A percentile compares a stretch with the other conserved stretches of the same genome.
These are phyloP conservation scores for Coffea humblotiana DNA, from an alignment of 305 asterid genomes.

Conservation along the genomic window DNA sequence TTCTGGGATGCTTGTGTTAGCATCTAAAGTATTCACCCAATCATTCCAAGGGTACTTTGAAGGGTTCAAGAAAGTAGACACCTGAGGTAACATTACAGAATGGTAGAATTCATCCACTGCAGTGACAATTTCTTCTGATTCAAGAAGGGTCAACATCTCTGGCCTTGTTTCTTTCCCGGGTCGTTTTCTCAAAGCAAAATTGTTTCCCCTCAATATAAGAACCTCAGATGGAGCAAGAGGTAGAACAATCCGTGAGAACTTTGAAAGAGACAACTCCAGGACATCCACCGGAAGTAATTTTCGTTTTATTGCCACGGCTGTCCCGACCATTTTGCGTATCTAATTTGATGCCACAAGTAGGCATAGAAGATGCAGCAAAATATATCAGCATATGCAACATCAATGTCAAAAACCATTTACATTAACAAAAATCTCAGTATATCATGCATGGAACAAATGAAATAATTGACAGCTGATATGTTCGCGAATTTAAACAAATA, in stretches of 20 bases:
- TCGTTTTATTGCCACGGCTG: conserved; percentile 82
- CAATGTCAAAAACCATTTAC: not conserved
- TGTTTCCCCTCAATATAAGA: conserved; percentile 68
- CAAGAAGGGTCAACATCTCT: conserved; percentile 74
- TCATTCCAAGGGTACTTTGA: conserved; percentile 68
- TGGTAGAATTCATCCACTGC: conserved; percentile 61
- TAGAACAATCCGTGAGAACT: conserved; percentile 72
- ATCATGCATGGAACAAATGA: not conserved
- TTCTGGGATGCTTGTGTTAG: conserved; percentile 72
- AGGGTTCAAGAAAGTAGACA: conserved; percentile 64
- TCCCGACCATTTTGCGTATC: conserved; percentile 97
- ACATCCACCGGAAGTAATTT: conserved; percentile 69
- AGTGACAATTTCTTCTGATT: conserved; percentile 69
- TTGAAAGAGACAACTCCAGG: conserved; percentile 60
- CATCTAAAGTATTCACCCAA: conserved; percentile 70
- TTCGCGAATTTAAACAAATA: not conserved
- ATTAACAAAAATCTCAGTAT: not conserved
- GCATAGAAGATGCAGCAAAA: conserved; percentile 10
- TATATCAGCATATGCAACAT: conserved; percentile 7
- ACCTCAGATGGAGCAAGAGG: conserved; percentile 99
- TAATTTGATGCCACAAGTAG: conserved; percentile 32
- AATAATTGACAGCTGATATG: not conserved
- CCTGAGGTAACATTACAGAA: conserved; percentile 65
- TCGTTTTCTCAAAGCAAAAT: conserved; percentile 60
- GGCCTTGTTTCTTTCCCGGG: conserved; percentile 76